phyloP scores from a whole-genome alignment of 768 basidiomycete genomes.

The Daedaleopsis sinensis region DNA sequence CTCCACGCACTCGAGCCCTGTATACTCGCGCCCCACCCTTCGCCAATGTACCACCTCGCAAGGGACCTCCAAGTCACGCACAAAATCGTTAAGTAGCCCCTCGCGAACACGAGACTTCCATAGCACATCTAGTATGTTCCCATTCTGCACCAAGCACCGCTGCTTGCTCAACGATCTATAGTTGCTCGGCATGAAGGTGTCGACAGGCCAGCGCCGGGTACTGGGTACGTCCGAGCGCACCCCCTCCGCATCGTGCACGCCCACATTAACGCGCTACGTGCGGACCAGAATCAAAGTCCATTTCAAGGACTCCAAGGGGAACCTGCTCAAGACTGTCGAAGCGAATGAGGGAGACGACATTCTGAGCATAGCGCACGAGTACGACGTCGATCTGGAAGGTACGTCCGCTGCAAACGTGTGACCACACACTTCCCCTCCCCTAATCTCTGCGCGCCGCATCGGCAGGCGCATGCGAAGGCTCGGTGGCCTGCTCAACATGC shows the following conservation, averaged over 20 bases:
- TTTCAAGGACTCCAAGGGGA: slow-evolving; percentile 89
- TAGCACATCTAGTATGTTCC: not conserved
- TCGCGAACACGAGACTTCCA: slow-evolving; percentile 10
- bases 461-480: slow-evolving; percentile 94
- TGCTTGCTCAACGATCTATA: slow-evolving; percentile 1
- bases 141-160: not conserved
- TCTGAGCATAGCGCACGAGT: slow-evolving; percentile 88
- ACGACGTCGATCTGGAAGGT: slow-evolving; percentile 97
- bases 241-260: not conserved
- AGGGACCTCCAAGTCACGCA: not conserved
- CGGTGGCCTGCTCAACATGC: slow-evolving; percentile 96
- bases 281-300: slow-evolving; percentile 86
- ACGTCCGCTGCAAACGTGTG: slow-evolving; percentile 22
- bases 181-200: slow-evolving; percentile 50
- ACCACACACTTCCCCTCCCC: not conserved
- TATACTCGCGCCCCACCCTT: not conserved
- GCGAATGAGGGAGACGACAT: slow-evolving; percentile 95
- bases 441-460: not conserved
- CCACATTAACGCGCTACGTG: slow-evolving; percentile 2
- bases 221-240: slow-evolving; percentile 50
- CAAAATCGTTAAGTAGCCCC: not conserved
- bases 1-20: not conserved
- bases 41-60: not conserved
- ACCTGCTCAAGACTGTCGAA: slow-evolving; percentile 83
- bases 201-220: slow-evolving; percentile 65